Evolutionary conservation across 441 rosid species (phyloP).

Genomic region (Populus hybrid): DNA sequence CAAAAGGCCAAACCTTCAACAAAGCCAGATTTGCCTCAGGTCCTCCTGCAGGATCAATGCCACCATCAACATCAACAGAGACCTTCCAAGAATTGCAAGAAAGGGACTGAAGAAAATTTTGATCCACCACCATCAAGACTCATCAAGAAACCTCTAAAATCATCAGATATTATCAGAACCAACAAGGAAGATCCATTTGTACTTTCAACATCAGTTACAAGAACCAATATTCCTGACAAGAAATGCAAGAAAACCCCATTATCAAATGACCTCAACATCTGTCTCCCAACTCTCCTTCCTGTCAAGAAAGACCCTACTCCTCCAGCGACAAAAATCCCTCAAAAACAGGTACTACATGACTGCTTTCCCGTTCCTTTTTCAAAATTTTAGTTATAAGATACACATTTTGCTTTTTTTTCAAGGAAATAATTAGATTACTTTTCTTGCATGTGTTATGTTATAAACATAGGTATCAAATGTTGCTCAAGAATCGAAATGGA

Average conservation of each 20-base stretch:
- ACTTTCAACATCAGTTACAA: slow-evolving; percentile 30
- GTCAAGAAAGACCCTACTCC: slow-evolving; percentile 61
- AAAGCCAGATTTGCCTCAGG: slow-evolving; percentile 25
- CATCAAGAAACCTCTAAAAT: slow-evolving; percentile 32
- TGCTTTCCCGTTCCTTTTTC: neutral
- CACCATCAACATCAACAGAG: slow-evolving; percentile 13
- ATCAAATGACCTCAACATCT: slow-evolving; percentile 31
- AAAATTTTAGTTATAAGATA: neutral
- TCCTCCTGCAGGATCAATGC: slow-evolving; percentile 8
- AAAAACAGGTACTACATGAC: slow-evolving; percentile 46
- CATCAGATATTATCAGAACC: slow-evolving; percentile 34
- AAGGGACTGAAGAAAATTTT: slow-evolving; percentile 33
- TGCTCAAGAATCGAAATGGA: slow-evolving; percentile 42
- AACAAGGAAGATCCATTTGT: slow-evolving; percentile 54
- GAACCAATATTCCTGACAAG: slow-evolving; percentile 36
- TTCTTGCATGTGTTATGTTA: neutral
- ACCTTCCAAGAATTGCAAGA: slow-evolving; percentile 37
- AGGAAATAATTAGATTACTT: neutral
- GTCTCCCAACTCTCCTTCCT: slow-evolving; percentile 45
- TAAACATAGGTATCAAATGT: slow-evolving; percentile 26
- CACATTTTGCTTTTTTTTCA: neutral
- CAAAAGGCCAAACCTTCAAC: slow-evolving; percentile 14
- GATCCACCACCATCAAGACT: slow-evolving; percentile 25
- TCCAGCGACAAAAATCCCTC: slow-evolving; percentile 37
- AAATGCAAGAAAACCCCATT: slow-evolving; percentile 45